Base-by-base conservation (phyloP, 108 stramenopile genomes). In the Pseudonitzschia multistriata region DNA sequence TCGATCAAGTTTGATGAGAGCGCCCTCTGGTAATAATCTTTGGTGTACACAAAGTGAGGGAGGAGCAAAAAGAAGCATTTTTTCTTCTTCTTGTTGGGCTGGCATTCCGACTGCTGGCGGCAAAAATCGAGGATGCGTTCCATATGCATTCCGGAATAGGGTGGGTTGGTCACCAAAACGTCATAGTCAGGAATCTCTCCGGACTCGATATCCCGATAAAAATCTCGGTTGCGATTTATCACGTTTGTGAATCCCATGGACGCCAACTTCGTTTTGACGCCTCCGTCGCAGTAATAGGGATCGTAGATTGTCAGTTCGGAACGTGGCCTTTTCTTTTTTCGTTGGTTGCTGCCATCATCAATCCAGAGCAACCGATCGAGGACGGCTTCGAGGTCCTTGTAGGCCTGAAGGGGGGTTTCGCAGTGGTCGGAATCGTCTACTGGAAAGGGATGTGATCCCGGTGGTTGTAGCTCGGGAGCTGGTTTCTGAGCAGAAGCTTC, bases 231-330 rank as follows among this genome's bases (percentile, higher is more conserved):
- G 24, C 67, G 11, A 70, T 81, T 81, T 52, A 65, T 56, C 19
- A 93, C 91, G 31, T 73, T 60, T 8, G 55, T 42, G 63, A 88
- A 94, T 50, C 93, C 91, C 24, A 94, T 71, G 31, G 55, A 28
- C 1, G 34, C 59, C 36, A 96, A 67, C 30, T 84, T 74, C 11
- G 37, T 31, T 0, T 76, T 59, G 5, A 89, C 80, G 11, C 77
- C 77, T 19, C 95, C 95, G 53, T 82, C 85, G 65, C 95, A 96
- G 71, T 78, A 96, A 71, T 92, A 96, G 0, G 93, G 93, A 79
- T 96, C 95, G 76, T 96, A 96, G 48, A 95, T 87, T 4, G 17
- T 27, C 60, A 93, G 65, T 1, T 75, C 45, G 17, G 34, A 27
- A 22, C 50, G 59, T 11, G 66, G 15, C 52, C 77, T 89, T n/a